A percentile compares a stretch with the other conserved stretches of the same genome.
Evolutionary conservation across 257 asterid genomes (phyloP).

Genomic region (Solanum infundibuliforme): DNA sequence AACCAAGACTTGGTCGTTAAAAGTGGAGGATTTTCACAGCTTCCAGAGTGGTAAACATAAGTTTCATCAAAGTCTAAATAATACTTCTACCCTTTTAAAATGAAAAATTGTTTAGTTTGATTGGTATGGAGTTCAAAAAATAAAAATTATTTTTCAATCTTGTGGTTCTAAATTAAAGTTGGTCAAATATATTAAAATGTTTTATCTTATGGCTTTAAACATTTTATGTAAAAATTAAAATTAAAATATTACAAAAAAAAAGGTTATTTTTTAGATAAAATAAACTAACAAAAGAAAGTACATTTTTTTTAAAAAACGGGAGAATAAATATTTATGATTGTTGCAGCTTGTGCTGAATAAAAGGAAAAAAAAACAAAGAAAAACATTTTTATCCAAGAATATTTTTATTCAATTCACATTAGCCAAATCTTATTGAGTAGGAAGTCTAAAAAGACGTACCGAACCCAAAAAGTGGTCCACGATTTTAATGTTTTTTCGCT

Average conservation of each 20-base stretch:
- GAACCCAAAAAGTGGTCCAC: constrained; percentile 12
- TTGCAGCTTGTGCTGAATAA: neutral
- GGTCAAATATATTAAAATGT: too few species aligned
- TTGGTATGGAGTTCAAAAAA: neutral
- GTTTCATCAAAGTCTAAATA: neutral
- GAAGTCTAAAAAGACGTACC: neutral
- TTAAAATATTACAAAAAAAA: too few species aligned
- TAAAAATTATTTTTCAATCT: too few species aligned
- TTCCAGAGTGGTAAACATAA: neutral
- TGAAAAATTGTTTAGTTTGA: neutral
- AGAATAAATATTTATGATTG: neutral
- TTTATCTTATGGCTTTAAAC: too few species aligned
- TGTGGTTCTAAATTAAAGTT: too few species aligned
- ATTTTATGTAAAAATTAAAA: too few species aligned
- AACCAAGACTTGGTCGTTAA: neutral
- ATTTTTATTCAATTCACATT: neutral
- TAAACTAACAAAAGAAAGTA: neutral
- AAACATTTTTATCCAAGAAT: too few species aligned
- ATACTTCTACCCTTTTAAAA: neutral
- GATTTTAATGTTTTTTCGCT: neutral
- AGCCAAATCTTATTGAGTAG: neutral
- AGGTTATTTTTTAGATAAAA: too few species aligned
- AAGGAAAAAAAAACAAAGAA: neutral
- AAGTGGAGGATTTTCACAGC: neutral
- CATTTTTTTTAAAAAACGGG: neutral